Base-by-base conservation (phyloP, 1,284 basidiomycete genomes). In the Trichosporon inkin region DNA sequence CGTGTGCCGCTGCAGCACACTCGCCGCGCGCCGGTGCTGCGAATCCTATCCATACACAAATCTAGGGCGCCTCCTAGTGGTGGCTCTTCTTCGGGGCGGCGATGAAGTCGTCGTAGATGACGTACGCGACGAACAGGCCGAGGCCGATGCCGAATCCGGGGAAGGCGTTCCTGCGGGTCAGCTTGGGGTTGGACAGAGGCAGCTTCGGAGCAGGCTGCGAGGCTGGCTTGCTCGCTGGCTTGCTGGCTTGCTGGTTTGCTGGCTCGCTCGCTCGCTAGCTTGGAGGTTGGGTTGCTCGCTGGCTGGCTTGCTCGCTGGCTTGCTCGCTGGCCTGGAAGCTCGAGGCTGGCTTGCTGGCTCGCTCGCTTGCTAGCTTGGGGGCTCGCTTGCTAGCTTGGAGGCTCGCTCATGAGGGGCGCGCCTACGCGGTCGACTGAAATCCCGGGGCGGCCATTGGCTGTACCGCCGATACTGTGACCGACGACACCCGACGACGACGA, bases 91-190 rank as follows among this genome's bases (percentile, higher is more conserved):
- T 63, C 66, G 76, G 76, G 58, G 67, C 41, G 40, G 69, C 67
- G 67, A 76, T 60, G 56, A 64, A 77, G 68, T 82, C 91, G 78
- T 96, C 92, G 55, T 84, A 88, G 58, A 89, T 80, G 53, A 96
- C 91, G 72, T 95, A 97, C 63, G 84, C 87, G 36, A 90, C 87
- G 81, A 97, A 97, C 1, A 91, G 89, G 63, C 88, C 90, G 59
- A 91, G 83, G 40, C 89, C 93, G 62, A 90, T 90, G 58, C 92
- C 92, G 72, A 97, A 89, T 39, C 93, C 93, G 54, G 93, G 93
- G 79, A 96, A 92, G 68, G 93, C 77, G 80, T 84, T 89, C 69
- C 86, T 84, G 79, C n/a, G 10, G 39, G 57, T 55, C 32, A 58
- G 55, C 44, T 32, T 16, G 28, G 44, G 4, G 22, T 44, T 24